Evolutionary conservation across 192 early-diverging fungal genomes (phyloP).

Genomic region (Podila horticola): DNA sequence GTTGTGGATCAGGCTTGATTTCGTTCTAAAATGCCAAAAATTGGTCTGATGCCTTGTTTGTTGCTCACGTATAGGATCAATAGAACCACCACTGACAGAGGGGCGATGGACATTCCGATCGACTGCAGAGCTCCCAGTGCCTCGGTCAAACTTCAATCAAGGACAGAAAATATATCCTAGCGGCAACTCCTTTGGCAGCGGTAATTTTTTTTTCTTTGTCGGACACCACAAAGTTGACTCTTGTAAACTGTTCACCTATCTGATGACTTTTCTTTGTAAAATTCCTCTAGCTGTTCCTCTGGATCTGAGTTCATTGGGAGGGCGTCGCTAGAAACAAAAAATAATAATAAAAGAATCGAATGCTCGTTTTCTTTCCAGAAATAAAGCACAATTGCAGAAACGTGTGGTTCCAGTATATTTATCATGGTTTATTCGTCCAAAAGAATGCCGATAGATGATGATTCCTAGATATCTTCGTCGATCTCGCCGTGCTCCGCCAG

Average conservation of each 20-base stretch:
- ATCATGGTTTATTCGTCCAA: too few species aligned
- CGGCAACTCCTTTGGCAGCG: slow-evolving; percentile 47
- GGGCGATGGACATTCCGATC: slow-evolving; percentile 54
- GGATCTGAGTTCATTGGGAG: slow-evolving; percentile 45
- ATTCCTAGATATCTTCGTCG: slow-evolving; percentile 1
- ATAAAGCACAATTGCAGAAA: background rate
- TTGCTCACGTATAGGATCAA: background rate
- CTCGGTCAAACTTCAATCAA: slow-evolving; percentile 22
- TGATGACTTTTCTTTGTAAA: background rate
- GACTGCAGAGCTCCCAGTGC: slow-evolving; percentile 51
- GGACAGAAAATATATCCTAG: slow-evolving; percentile 49
- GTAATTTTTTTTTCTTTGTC: slow-evolving; percentile 15
- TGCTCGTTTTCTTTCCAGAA: slow-evolving; percentile 26
- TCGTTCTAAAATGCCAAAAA: too few species aligned
- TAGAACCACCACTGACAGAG: slow-evolving; percentile 54
- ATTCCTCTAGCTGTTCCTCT: slow-evolving; percentile 31
- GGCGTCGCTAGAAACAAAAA: background rate
- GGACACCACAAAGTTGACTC: too few species aligned
- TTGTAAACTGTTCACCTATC: too few species aligned
- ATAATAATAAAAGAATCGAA: background rate
- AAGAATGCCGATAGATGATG: too few species aligned
- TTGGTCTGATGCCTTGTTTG: background rate
- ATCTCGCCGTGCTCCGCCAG: slow-evolving; percentile 12
- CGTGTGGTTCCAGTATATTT: too few species aligned
- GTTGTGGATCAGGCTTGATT: too few species aligned